These are phyloP conservation scores for Rhizopogon rudus DNA, from an alignment of 768 basidiomycete genomes.

Conservation along the genomic window DNA sequence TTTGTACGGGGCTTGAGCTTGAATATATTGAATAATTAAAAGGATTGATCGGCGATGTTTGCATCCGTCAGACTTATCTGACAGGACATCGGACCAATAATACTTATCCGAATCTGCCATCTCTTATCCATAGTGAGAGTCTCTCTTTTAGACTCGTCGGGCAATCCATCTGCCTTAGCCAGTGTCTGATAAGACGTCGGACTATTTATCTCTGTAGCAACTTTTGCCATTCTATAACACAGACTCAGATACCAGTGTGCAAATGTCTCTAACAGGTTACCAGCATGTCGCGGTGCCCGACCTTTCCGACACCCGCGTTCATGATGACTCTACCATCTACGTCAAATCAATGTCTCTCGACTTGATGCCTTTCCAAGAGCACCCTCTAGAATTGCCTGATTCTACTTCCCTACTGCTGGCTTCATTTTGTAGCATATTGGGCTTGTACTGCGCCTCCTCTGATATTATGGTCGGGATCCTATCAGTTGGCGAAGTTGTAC, in stretches of 20 bases:
- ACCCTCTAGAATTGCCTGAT: background rate
- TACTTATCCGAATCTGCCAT: too few species aligned
- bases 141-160: too few species aligned
- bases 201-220: too few species aligned
- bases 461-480: conserved; percentile 17
- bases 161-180: too few species aligned
- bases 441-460: conserved; percentile 15
- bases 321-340: background rate
- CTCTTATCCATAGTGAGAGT: too few species aligned
- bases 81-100: too few species aligned
- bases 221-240: background rate
- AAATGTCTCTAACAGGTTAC: conserved; percentile 2
- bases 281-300: conserved; percentile 13
- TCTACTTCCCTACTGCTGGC: conserved; percentile 12
- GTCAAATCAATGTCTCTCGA: background rate
- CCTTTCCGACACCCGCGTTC: conserved; percentile 11
- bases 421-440: conserved; percentile 17
- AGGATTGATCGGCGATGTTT: too few species aligned
- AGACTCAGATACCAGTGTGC: background rate
- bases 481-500: background rate
- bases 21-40: too few species aligned
- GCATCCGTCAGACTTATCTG: too few species aligned
- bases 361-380: background rate
- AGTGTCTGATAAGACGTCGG: too few species aligned
- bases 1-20: too few species aligned